Percentiles rank a stretch among this genome's conserved stretches.
These are phyloP conservation scores for Apiospora kogelbergensis DNA, from an alignment of 2,329 filamentous ascomycete species.

Conservation along the genomic window DNA sequence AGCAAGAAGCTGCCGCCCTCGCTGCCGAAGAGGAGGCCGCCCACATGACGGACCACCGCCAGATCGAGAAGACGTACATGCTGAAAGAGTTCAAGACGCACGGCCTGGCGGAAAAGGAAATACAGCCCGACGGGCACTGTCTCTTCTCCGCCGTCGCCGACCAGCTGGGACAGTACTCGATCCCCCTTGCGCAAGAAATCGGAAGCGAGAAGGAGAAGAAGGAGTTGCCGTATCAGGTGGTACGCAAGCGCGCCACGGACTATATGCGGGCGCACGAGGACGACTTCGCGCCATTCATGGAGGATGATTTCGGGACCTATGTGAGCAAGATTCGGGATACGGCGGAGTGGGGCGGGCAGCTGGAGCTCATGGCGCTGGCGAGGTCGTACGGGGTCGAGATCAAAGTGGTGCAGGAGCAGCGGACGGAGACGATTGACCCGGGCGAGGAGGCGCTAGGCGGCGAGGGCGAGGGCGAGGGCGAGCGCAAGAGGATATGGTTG, in stretches of 20 bases:
- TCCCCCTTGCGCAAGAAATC: slow-evolving; percentile 39
- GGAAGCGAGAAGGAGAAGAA: slow-evolving; percentile 32
- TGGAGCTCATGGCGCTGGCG: slow-evolving; percentile 85
- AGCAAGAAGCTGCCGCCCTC: slow-evolving; percentile 68
- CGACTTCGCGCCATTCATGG: slow-evolving; percentile 84
- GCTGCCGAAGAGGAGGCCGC: slow-evolving; percentile 75
- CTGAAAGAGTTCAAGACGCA: slow-evolving; percentile 61
- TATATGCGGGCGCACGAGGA: slow-evolving; percentile 75
- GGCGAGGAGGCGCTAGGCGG: slow-evolving; percentile 23
- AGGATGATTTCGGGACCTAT: slow-evolving; percentile 75
- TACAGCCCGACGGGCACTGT: slow-evolving; percentile 91
- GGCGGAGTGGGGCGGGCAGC: slow-evolving; percentile 93
- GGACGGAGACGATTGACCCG: slow-evolving; percentile 72
- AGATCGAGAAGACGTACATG: slow-evolving; percentile 71
- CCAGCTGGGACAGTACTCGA: slow-evolving; percentile 61
- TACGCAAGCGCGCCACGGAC: slow-evolving; percentile 70
- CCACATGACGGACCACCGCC: slow-evolving; percentile 70
- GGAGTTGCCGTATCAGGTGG: slow-evolving; percentile 58
- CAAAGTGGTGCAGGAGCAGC: slow-evolving; percentile 80
- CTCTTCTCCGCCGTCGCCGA: slow-evolving; percentile 90
- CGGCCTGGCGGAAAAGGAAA: slow-evolving; percentile 71
- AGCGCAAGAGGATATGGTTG: slow-evolving; percentile 73
- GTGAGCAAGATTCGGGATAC: slow-evolving; percentile 77
- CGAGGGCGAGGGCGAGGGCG: slow-evolving; percentile 37
- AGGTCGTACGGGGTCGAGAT: slow-evolving; percentile 79